phyloP scores from a whole-genome alignment of 2,329 filamentous ascomycete genomes.

The Diplodia scrobiculata region DNA sequence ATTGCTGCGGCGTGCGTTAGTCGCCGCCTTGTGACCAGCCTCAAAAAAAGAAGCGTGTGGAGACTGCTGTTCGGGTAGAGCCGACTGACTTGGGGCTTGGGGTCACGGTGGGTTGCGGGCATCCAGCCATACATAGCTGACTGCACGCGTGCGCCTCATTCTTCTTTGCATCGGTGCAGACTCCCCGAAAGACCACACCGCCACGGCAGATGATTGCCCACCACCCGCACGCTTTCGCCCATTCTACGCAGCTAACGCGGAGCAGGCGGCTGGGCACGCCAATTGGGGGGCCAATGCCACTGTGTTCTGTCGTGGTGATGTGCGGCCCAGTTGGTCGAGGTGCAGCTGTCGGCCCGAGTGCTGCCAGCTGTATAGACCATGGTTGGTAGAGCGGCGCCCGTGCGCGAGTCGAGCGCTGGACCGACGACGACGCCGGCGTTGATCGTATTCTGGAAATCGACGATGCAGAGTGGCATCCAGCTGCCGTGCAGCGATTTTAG shows the following conservation, averaged over 20 bases:
- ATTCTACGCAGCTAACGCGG: constrained; percentile 19
- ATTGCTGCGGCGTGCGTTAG: constrained; percentile 9
- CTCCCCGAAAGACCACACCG: constrained; percentile 15
- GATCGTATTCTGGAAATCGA: constrained; percentile 24
- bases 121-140: background rate
- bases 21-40: constrained; percentile 25
- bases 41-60: constrained; percentile 21
- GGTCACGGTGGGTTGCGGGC: background rate
- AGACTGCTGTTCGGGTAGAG: constrained; percentile 28
- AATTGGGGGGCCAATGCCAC: constrained; percentile 10
- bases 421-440: constrained; percentile 1
- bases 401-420: constrained; percentile 3
- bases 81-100: constrained; percentile 25
- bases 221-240: constrained; percentile 11
- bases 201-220: constrained; percentile 16
- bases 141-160: constrained; percentile 23
- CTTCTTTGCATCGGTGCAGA: constrained; percentile 19
- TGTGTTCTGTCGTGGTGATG: constrained; percentile 23
- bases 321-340: constrained; percentile 20
- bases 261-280: constrained; percentile 1
- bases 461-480: constrained; percentile 3
- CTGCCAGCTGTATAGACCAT: constrained; percentile 17
- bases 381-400: constrained; percentile 4
- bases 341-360: constrained; percentile 25
- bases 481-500: constrained; percentile 13